Conservation (phyloP, 805 yeast genomes). For the Saccharomycopsis microspora region DNA sequence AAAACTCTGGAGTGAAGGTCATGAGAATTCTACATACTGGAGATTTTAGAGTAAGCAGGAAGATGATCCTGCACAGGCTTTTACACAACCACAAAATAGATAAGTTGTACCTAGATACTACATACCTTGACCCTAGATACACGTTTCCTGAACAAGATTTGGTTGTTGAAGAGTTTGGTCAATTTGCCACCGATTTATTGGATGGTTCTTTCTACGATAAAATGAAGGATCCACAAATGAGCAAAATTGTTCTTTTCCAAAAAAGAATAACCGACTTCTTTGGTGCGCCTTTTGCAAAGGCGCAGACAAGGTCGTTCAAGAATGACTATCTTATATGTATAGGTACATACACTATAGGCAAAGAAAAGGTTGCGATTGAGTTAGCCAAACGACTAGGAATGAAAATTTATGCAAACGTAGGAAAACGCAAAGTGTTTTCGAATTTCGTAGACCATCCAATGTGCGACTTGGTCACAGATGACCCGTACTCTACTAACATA, state of each 20-base stretch:
- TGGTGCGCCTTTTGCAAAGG: background rate
- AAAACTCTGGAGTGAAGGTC: slow-evolving; percentile 20
- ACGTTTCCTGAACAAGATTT: slow-evolving; percentile 67
- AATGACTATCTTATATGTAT: slow-evolving; percentile 46
- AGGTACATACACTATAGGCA: slow-evolving; percentile 90
- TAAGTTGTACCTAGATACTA: slow-evolving; percentile 76
- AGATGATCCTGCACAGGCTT: slow-evolving; percentile 31
- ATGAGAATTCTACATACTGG: slow-evolving; percentile 70
- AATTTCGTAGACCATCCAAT: slow-evolving; percentile 23
- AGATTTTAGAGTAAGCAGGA: slow-evolving; percentile 66
- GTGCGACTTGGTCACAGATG: slow-evolving; percentile 25
- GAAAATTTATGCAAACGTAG: slow-evolving; percentile 41
- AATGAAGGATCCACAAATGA: slow-evolving; percentile 9
- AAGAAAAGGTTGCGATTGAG: slow-evolving; percentile 70
- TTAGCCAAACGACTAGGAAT: slow-evolving; percentile 41
- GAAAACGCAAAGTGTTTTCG: slow-evolving; percentile 35
- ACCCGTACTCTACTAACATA: slow-evolving; percentile 39
- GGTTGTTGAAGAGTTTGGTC: slow-evolving; percentile 52
- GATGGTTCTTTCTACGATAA: slow-evolving; percentile 16
- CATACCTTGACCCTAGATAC: slow-evolving; percentile 68
- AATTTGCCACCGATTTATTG: slow-evolving; percentile 29
- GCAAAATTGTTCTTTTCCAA: slow-evolving; percentile 8
- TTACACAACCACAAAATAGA: slow-evolving; percentile 29
- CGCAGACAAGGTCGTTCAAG: slow-evolving; percentile 1
- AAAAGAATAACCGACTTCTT: slow-evolving; percentile 28